Evolutionary conservation across 1,139 yeast species (phyloP).

Genomic region (Kluyveromyces sp.): DNA sequence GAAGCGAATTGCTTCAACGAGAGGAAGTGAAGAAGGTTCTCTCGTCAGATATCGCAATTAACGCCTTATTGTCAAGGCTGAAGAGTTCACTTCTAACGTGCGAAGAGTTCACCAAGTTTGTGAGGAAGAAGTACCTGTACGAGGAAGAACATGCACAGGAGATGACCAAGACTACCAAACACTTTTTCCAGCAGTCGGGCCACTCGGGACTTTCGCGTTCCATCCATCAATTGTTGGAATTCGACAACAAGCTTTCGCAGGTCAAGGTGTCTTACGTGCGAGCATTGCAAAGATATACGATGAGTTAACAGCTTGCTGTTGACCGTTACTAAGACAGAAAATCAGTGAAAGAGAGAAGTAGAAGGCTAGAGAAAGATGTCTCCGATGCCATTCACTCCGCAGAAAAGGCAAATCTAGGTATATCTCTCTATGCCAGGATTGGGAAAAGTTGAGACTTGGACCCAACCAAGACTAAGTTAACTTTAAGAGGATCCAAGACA

Average conservation of each 20-base stretch:
- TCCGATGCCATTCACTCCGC: slow-evolving; percentile 73
- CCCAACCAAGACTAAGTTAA: slow-evolving; percentile 73
- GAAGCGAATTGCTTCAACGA: slow-evolving; percentile 35
- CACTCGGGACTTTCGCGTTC: slow-evolving; percentile 63
- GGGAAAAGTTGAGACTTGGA: slow-evolving; percentile 78
- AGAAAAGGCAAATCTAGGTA: slow-evolving; percentile 85
- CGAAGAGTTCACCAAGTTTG: slow-evolving; percentile 73
- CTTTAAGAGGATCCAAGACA: slow-evolving; percentile 67
- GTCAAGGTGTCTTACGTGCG: slow-evolving; percentile 73
- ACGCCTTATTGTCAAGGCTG: slow-evolving; percentile 59
- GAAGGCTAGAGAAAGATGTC: slow-evolving; percentile 75
- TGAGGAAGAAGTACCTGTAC: slow-evolving; percentile 68
- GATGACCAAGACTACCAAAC: slow-evolving; percentile 54
- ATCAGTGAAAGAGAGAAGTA: slow-evolving; percentile 70
- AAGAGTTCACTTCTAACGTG: slow-evolving; percentile 76
- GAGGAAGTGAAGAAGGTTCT: slow-evolving; percentile 42
- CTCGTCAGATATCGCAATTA: slow-evolving; percentile 54
- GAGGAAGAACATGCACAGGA: slow-evolving; percentile 78
- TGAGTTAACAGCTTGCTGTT: slow-evolving; percentile 69
- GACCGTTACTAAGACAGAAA: slow-evolving; percentile 69
- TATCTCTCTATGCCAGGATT: slow-evolving; percentile 72
- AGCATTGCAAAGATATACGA: slow-evolving; percentile 79
- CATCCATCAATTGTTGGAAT: slow-evolving; percentile 61
- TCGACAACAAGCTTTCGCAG: slow-evolving; percentile 66
- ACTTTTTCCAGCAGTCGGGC: slow-evolving; percentile 30